These are phyloP conservation scores for Zizania latifolia DNA, from an alignment of 176 grass and related monocot genomes.

Conservation along the genomic window DNA sequence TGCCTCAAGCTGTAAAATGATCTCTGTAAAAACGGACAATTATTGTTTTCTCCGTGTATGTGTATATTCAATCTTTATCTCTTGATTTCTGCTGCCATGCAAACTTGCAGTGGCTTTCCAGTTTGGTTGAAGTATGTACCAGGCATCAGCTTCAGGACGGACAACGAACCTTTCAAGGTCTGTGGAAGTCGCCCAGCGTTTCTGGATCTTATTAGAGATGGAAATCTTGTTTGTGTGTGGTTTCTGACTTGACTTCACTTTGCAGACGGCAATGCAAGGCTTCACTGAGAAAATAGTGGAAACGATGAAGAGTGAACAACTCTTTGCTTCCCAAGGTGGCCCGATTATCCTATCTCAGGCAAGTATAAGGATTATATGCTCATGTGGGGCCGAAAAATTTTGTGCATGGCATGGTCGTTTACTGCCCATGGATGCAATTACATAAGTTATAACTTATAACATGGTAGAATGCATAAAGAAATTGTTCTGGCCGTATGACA, in stretches of 20 bases:
- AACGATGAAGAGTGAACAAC: conserved; percentile 80
- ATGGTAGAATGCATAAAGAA: too few species aligned
- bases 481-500: too few species aligned
- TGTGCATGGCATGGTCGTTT: too few species aligned
- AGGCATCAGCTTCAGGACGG: conserved; percentile 98
- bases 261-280: conserved; percentile 91
- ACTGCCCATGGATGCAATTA: not conserved
- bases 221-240: not conserved
- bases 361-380: conserved; percentile 33
- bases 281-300: conserved; percentile 92
- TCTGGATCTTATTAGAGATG: conserved; percentile 19
- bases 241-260: conserved; percentile 16
- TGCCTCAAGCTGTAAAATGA: conserved; percentile 17
- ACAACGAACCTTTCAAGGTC: conserved; percentile 98
- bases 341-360: conserved; percentile 98
- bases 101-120: conserved; percentile 74
- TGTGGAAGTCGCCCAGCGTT: conserved; percentile 1
- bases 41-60: conserved; percentile 6
- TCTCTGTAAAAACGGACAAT: not conserved
- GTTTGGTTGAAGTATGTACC: conserved; percentile 99
- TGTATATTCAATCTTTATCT: not conserved
- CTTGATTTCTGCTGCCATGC: conserved; percentile 19
- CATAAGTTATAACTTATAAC: too few species aligned
- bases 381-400: too few species aligned
- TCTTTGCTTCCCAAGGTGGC: conserved; percentile 96